Percentiles rank a stretch among this genome's conserved stretches.
These are phyloP conservation scores for Nakazawaea laoshanensis DNA, from an alignment of 805 yeast species.

Conservation along the genomic window DNA sequence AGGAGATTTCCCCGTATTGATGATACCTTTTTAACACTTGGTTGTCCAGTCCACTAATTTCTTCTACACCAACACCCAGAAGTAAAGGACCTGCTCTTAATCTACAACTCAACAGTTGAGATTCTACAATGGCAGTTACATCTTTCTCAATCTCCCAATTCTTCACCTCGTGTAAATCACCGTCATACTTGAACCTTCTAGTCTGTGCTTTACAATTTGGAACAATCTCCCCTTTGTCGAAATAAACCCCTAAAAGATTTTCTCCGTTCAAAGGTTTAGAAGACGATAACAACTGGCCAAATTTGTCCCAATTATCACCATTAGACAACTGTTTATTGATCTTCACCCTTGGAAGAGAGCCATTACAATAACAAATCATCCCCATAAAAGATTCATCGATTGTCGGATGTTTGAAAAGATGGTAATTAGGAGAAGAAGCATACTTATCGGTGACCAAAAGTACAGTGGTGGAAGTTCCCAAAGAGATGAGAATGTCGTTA, in stretches of 20 bases:
- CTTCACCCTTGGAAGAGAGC: conserved; percentile 77
- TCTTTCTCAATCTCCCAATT: conserved; percentile 51
- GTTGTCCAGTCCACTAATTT: conserved; percentile 11
- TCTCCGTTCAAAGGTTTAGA: conserved; percentile 24
- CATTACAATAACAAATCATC: conserved; percentile 91
- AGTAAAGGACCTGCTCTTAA: conserved; percentile 74
- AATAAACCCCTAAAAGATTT: conserved; percentile 63
- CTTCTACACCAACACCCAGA: conserved; percentile 19
- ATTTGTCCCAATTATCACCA: conserved; percentile 43
- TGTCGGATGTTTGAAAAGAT: conserved; percentile 82
- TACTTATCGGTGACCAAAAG: conserved; percentile 72
- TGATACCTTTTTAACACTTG: conserved; percentile 16
- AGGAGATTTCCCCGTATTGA: conserved; percentile 32
- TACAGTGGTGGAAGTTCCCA: conserved; percentile 92
- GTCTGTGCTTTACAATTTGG: conserved; percentile 70
- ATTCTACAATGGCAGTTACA: conserved; percentile 71
- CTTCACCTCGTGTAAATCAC: conserved; percentile 22
- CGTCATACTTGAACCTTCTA: conserved; percentile 37
- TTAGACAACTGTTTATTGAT: conserved; percentile 52
- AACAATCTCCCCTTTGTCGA: conserved; percentile 86
- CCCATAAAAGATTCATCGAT: conserved; percentile 76
- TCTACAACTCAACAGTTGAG: conserved; percentile 82
- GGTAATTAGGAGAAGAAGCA: conserved; percentile 74
- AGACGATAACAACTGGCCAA: conserved; percentile 43
- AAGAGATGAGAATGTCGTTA: conserved; percentile 70